phyloP scores from a whole-genome alignment of 139 green algal species.

The Auxenochlorella pyrenoidosa region DNA sequence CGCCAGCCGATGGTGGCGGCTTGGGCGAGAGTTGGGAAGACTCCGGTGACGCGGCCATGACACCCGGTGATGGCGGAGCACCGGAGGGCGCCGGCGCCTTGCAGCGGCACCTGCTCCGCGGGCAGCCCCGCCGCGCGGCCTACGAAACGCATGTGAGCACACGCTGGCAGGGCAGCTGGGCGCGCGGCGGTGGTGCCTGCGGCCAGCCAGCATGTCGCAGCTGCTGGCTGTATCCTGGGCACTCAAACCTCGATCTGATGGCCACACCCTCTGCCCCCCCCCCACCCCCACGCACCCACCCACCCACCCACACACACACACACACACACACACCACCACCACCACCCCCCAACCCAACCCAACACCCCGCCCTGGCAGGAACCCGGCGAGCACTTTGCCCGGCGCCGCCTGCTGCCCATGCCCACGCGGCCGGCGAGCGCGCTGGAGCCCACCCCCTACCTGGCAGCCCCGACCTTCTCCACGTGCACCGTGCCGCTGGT shows the following conservation, averaged over 20 bases:
- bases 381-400: background rate
- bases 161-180: background rate
- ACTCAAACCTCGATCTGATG: no score
- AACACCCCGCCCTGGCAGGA: background rate
- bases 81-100: background rate
- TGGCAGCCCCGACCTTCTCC: background rate
- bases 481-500: background rate
- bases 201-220: background rate
- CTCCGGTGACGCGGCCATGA: background rate
- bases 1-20: background rate
- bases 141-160: background rate
- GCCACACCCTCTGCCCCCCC: background rate
- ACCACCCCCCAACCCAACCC: no score
- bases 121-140: background rate
- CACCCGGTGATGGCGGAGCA: no score
- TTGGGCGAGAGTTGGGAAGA: background rate
- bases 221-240: background rate
- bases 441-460: background rate
- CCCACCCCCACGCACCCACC: background rate
- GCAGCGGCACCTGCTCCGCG: background rate
- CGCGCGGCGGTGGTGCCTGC: background rate
- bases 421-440: background rate
- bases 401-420: background rate
- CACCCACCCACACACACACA: background rate
- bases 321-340: no score